Conservation (phyloP, 139 green algal genomes). For the Asterochloris sp. region DNA sequence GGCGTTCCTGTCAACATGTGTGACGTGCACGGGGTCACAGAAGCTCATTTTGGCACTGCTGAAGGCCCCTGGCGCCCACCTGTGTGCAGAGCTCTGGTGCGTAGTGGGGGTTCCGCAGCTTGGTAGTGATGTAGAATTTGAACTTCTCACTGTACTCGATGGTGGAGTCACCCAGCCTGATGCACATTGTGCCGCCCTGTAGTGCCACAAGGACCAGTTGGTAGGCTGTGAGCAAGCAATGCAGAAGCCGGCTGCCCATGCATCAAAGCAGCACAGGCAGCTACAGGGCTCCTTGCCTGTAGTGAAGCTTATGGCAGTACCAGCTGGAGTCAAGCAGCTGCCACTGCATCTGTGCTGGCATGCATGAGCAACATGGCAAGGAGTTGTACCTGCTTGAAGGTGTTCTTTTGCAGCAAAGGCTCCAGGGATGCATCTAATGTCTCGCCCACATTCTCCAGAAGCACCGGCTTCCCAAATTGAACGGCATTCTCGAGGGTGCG, state of each 20-base stretch:
- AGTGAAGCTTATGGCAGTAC: not conserved
- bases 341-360: not conserved
- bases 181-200: slow-evolving; percentile 52
- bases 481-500: slow-evolving; percentile 15
- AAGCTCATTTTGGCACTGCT: too few species aligned
- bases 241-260: not conserved
- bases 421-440: slow-evolving; percentile 9
- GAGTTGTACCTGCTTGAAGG: not conserved
- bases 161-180: slow-evolving; percentile 72
- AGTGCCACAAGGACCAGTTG: not conserved
- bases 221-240: not conserved
- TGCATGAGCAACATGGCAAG: not conserved
- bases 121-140: slow-evolving; percentile 74
- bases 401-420: slow-evolving; percentile 19
- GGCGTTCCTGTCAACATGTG: too few species aligned
- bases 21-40: too few species aligned
- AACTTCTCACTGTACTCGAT: slow-evolving; percentile 81
- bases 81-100: slow-evolving; percentile 82
- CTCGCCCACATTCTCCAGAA: slow-evolving; percentile 19
- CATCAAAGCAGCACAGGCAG: too few species aligned
- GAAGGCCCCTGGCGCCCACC: slow-evolving; percentile 29
- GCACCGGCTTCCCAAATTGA: slow-evolving; percentile 15
- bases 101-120: slow-evolving; percentile 81
- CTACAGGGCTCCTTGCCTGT: not conserved
- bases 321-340: not conserved